A percentile compares a stretch with the other conserved stretches of the same genome.
Conservation (phyloP, 176 grass and related monocot genomes). For the Tillandsia fasciculata region DNA sequence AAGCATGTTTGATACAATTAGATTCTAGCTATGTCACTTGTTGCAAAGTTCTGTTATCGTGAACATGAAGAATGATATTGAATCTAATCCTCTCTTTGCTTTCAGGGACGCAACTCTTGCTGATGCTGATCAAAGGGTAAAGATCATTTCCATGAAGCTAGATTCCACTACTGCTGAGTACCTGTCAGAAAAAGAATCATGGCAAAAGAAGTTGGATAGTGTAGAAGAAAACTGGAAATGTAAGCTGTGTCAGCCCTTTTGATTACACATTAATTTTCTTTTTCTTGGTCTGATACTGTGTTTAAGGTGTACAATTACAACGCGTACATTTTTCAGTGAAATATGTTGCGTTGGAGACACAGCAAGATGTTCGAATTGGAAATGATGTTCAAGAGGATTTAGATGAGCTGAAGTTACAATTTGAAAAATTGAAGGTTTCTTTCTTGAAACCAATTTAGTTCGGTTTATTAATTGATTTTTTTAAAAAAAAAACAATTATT, state of each 20-base stretch:
- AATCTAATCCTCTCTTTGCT: conserved; percentile 23
- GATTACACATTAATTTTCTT: conserved; percentile 3
- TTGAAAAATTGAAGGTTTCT: conserved; percentile 86
- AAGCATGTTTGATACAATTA: too few relatives aligned
- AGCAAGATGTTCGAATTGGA: conserved; percentile 52
- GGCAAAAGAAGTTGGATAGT: conserved; percentile 61
- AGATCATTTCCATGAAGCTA: conserved; percentile 51
- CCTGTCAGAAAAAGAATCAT: conserved; percentile 75
- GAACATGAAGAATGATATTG: conserved; percentile 7
- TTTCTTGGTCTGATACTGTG: conserved; percentile 3
- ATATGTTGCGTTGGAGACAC: conserved; percentile 56
- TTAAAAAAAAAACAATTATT: neutral
- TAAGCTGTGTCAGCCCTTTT: conserved; percentile 30
- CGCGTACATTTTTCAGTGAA: conserved; percentile 52
- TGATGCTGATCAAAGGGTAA: conserved; percentile 63
- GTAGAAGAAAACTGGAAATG: conserved; percentile 93
- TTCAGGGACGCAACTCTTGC: conserved; percentile 66
- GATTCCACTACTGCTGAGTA: conserved; percentile 56
- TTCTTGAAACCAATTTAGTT: neutral
- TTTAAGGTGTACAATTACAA: conserved; percentile 6
- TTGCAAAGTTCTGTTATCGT: neutral
- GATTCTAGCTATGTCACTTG: too few relatives aligned
- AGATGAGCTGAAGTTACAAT: conserved; percentile 52
- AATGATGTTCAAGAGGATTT: conserved; percentile 76
- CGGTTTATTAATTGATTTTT: neutral